These are phyloP conservation scores for Colletotrichum limetticola DNA, from an alignment of 2,329 filamentous ascomycete genomes.

Conservation along the genomic window DNA sequence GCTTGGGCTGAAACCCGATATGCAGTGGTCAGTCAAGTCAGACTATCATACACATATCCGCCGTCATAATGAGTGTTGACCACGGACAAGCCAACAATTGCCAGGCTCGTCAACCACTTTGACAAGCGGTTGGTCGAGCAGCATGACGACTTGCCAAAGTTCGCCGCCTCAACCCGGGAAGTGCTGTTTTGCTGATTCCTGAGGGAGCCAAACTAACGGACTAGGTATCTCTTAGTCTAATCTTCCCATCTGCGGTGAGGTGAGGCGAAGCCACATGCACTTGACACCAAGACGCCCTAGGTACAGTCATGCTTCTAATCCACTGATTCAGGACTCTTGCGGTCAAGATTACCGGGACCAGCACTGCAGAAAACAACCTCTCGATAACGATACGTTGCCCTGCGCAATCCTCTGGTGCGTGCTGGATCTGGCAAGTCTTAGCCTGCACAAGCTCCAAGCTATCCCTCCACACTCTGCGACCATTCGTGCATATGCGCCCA, in stretches of 20 bases:
- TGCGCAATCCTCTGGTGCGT: slow-evolving; percentile 2
- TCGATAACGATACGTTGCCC: slow-evolving; percentile 7
- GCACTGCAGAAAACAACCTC: not conserved
- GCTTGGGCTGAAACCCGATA: slow-evolving; percentile 33
- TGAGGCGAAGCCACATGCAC: slow-evolving; percentile 10
- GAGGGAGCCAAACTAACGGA: slow-evolving; percentile 5
- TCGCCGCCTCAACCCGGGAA: slow-evolving; percentile 14
- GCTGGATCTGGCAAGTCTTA: slow-evolving; percentile 18
- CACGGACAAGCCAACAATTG: not conserved
- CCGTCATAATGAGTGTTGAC: not conserved
- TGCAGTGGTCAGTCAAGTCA: slow-evolving; percentile 19
- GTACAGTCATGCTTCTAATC: slow-evolving; percentile 3
- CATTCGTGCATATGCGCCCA: slow-evolving; percentile 33
- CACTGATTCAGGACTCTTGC: slow-evolving; percentile 4
- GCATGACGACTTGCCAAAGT: not conserved
- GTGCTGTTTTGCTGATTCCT: slow-evolving; percentile 5
- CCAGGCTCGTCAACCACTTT: not conserved
- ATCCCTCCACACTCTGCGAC: slow-evolving; percentile 12
- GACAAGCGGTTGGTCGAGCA: not conserved
- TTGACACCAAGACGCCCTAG: not conserved
- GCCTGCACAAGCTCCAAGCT: slow-evolving; percentile 27
- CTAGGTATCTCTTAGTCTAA: slow-evolving; percentile 1
- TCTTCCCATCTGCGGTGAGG: not conserved
- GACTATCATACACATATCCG: slow-evolving; percentile 3
- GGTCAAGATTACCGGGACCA: not conserved